These are phyloP conservation scores for Amyloporia xantha DNA, from an alignment of 768 basidiomycete genomes.

Conservation along the genomic window DNA sequence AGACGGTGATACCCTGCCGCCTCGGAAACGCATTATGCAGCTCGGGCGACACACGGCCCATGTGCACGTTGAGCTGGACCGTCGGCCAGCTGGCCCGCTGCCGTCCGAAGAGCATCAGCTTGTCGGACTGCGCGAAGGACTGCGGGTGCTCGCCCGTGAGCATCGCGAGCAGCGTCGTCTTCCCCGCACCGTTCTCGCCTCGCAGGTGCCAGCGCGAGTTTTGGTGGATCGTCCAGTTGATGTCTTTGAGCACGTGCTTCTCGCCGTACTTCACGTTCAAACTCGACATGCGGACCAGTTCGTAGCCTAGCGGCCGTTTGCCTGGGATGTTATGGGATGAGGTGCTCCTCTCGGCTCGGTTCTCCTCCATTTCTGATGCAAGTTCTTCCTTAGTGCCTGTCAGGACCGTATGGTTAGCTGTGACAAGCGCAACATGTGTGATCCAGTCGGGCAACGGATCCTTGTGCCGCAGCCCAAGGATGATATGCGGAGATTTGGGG, in stretches of 20 bases:
- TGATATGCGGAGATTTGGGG: conserved; percentile 44
- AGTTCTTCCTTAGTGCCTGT: conserved; percentile 47
- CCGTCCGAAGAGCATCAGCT: conserved; percentile 51
- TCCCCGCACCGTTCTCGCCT: conserved; percentile 91
- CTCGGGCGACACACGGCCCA: conserved; percentile 86
- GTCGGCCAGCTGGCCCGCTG: conserved; percentile 67
- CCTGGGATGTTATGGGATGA: background rate
- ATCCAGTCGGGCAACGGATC: conserved; percentile 71
- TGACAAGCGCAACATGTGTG: conserved; percentile 55
- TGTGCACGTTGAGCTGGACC: conserved; percentile 51
- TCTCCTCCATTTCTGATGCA: conserved; percentile 17
- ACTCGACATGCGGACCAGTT: conserved; percentile 54
- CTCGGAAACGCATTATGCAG: conserved; percentile 87
- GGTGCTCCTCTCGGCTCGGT: background rate
- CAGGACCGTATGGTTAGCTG: conserved; percentile 36
- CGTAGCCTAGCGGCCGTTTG: conserved; percentile 22
- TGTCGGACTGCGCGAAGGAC: conserved; percentile 69
- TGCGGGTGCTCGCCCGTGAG: conserved; percentile 94
- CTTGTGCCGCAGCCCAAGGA: conserved; percentile 62
- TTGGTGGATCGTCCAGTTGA: conserved; percentile 76
- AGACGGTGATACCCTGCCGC: conserved; percentile 56
- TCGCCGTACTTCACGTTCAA: conserved; percentile 69
- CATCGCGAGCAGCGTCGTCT: conserved; percentile 87
- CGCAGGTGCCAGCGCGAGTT: conserved; percentile 89
- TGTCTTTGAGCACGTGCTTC: conserved; percentile 60